phyloP scores from a whole-genome alignment of 2,329 filamentous ascomycete genomes.

The Fusarium denticulatum region DNA sequence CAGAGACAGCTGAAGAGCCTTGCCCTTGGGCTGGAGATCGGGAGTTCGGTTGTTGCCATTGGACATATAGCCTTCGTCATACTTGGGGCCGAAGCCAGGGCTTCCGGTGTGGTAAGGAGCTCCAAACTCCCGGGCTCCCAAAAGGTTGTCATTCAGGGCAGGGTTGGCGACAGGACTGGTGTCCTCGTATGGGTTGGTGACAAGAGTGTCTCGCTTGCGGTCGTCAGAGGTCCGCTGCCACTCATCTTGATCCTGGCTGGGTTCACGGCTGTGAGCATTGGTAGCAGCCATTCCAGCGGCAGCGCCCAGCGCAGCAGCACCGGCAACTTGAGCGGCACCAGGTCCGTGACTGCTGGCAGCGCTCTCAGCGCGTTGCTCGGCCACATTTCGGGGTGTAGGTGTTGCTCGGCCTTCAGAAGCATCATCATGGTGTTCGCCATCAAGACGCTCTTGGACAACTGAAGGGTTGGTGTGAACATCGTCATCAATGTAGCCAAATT shows the following conservation, averaged over 20 bases:
- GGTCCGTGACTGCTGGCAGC: constrained; percentile 48
- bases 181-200: constrained; percentile 75
- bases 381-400: constrained; percentile 51
- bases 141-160: constrained; percentile 61
- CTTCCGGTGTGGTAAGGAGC: constrained; percentile 64
- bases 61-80: constrained; percentile 92
- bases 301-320: constrained; percentile 53
- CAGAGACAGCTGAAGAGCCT: constrained; percentile 59
- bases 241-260: constrained; percentile 69
- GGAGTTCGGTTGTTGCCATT: constrained; percentile 69
- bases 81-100: constrained; percentile 67
- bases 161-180: constrained; percentile 70
- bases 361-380: constrained; percentile 47
- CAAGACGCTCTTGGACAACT: constrained; percentile 78
- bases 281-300: constrained; percentile 57
- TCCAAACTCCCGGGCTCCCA: constrained; percentile 55
- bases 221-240: constrained; percentile 71
- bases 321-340: constrained; percentile 62
- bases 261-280: constrained; percentile 59
- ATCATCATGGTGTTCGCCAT: constrained; percentile 56
- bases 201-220: constrained; percentile 71
- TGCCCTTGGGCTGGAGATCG: constrained; percentile 63
- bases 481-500: constrained; percentile 73
- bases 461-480: constrained; percentile 89
- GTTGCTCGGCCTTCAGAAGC: constrained; percentile 67